Conservation (phyloP, 148 eudicot genomes). For the Camellia japonica region DNA sequence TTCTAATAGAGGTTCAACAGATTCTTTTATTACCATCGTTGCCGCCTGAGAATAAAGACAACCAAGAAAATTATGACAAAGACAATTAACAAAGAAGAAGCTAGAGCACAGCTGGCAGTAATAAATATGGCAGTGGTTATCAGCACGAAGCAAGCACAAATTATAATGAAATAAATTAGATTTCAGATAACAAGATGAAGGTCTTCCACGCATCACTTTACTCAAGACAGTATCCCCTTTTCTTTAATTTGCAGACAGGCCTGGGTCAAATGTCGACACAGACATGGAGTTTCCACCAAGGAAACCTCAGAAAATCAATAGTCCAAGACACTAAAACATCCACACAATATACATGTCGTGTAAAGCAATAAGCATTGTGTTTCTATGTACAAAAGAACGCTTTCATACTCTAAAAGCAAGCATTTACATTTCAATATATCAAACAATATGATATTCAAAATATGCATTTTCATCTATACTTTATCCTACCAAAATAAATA, state of each 20-base stretch:
- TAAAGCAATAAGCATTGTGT: too few species aligned
- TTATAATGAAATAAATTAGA: neutral
- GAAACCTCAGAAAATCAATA: neutral
- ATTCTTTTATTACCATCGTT: constrained; percentile 70
- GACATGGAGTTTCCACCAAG: neutral
- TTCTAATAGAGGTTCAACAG: constrained; percentile 96
- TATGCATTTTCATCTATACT: neutral
- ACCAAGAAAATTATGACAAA: neutral
- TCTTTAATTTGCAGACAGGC: neutral
- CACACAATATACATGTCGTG: too few species aligned
- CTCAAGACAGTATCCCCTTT: neutral
- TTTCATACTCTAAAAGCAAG: neutral
- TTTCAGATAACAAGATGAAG: neutral
- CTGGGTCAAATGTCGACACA: neutral
- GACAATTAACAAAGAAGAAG: neutral
- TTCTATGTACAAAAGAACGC: too few species aligned
- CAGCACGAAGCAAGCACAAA: constrained; percentile 1
- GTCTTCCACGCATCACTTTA: neutral
- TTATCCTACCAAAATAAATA: too few species aligned
- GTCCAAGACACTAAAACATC: neutral
- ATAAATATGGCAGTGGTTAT: neutral
- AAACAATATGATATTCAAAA: neutral
- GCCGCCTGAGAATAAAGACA: constrained; percentile 61
- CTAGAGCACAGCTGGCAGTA: neutral
- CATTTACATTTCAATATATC: neutral